phyloP scores from a whole-genome alignment of 192 early-diverging fungal species.

The Obelidium mucronatum region DNA sequence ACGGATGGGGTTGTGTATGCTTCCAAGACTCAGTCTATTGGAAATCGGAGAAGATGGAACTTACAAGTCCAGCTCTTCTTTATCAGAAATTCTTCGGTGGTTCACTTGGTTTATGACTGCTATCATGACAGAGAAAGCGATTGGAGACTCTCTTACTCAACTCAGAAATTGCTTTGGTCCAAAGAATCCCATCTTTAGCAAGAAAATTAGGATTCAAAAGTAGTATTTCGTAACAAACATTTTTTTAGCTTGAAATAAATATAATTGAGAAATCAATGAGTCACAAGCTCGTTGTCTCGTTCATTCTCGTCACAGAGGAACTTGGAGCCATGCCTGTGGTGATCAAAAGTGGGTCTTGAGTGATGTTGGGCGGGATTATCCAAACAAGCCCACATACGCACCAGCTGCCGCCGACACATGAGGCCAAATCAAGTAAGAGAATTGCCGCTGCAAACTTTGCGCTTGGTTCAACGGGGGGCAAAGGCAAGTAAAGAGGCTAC shows the following conservation, averaged over 20 bases:
- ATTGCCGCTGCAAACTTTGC: too few species aligned
- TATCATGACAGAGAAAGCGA: neutral
- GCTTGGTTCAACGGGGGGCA: too few species aligned
- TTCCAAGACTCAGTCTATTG: constrained; percentile 9
- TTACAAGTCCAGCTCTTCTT: constrained; percentile 30
- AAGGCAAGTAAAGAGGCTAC: neutral
- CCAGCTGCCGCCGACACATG: neutral
- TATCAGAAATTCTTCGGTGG: constrained; percentile 20
- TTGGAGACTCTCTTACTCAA: neutral
- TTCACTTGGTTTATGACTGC: neutral
- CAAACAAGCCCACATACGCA: neutral
- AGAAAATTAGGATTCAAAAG: neutral
- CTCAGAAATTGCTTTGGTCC: neutral
- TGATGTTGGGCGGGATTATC: neutral
- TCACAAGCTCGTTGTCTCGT: too few species aligned
- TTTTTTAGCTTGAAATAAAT: too few species aligned
- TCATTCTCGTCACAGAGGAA: too few species aligned
- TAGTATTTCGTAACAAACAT: neutral
- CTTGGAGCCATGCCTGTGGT: neutral
- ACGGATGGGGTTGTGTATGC: constrained; percentile 33
- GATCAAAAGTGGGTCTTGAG: neutral
- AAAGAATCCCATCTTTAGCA: neutral
- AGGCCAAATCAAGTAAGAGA: neutral
- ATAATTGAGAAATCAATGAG: too few species aligned
- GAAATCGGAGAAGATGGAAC: constrained; percentile 23